These are phyloP conservation scores for Trichoderma breve DNA, from an alignment of 2,329 filamentous ascomycete species.

Conservation along the genomic window DNA sequence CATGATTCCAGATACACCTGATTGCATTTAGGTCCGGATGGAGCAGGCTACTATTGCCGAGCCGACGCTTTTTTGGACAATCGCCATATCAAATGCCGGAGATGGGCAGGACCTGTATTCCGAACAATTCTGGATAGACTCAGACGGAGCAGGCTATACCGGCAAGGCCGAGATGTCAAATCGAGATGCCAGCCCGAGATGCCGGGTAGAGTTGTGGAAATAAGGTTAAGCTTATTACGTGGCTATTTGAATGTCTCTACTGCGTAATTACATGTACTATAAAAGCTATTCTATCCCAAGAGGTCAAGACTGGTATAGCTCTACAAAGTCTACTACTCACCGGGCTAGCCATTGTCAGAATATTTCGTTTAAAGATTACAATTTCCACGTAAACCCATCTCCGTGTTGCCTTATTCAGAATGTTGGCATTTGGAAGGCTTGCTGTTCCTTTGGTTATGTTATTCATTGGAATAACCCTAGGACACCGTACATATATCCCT, in stretches of 20 bases:
- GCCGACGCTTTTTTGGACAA: not conserved
- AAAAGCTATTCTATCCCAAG: not conserved
- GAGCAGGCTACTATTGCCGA: not conserved
- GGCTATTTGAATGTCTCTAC: not conserved
- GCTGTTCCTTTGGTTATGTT: too few relatives aligned
- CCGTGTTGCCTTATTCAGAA: too few relatives aligned
- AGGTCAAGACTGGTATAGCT: not conserved
- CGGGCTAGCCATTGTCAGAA: not conserved
- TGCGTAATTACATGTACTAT: too few relatives aligned
- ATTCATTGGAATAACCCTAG: too few relatives aligned
- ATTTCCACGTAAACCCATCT: too few relatives aligned
- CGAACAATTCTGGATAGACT: not conserved
- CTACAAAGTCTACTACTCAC: not conserved
- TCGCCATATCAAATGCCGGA: not conserved
- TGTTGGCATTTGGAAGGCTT: too few relatives aligned
- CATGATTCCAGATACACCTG: rapidly evolving
- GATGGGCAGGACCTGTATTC: not conserved
- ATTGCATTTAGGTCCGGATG: not conserved
- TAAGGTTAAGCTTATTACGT: not conserved
- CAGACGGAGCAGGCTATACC: not conserved
- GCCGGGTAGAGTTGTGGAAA: not conserved
- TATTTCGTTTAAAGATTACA: not conserved
- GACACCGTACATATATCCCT: too few relatives aligned
- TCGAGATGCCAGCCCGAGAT: too few relatives aligned
- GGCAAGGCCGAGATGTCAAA: not conserved